phyloP scores from a whole-genome alignment of 1,284 basidiomycete species.

The Malassezia yamatoensis region DNA sequence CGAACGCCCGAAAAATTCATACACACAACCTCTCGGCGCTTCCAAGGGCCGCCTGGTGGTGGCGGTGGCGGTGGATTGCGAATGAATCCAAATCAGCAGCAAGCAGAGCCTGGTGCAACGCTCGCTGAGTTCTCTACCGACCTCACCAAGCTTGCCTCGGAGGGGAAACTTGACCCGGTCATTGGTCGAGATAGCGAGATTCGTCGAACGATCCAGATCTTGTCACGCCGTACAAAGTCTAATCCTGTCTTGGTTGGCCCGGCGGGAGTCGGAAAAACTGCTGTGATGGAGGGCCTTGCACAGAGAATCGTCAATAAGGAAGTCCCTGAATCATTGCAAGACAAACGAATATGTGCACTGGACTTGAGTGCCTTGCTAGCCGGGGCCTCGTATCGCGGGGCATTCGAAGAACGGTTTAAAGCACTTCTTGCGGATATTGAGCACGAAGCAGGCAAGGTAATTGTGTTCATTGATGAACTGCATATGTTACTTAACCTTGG shows the following conservation, averaged over 20 bases:
- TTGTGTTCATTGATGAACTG: conserved; percentile 86
- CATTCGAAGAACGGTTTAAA: conserved; percentile 96
- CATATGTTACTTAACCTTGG: conserved; percentile 43
- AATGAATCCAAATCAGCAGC: conserved; percentile 18
- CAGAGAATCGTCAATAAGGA: conserved; percentile 78
- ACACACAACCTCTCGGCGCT: conserved; percentile 11
- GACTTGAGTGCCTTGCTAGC: conserved; percentile 94
- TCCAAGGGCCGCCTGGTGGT: conserved; percentile 9
- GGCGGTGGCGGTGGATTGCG: conserved; percentile 22
- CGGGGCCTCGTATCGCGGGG: conserved; percentile 88
- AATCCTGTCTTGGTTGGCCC: conserved; percentile 63
- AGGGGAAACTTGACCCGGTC: conserved; percentile 47
- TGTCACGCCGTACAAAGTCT: conserved; percentile 50
- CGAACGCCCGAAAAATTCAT: neutral
- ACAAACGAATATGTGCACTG: conserved; percentile 58
- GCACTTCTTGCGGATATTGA: conserved; percentile 80
- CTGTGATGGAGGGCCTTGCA: conserved; percentile 81
- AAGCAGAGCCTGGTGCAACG: conserved; percentile 20
- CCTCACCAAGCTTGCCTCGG: conserved; percentile 24
- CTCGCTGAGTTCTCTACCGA: conserved; percentile 26
- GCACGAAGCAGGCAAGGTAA: conserved; percentile 73
- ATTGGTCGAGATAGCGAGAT: conserved; percentile 62
- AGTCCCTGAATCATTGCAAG: conserved; percentile 58
- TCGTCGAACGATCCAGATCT: conserved; percentile 70
- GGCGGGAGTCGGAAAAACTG: conserved; percentile 52